Evolutionary conservation across 805 yeast species (phyloP).

Genomic region (Peterozyma toletana): DNA sequence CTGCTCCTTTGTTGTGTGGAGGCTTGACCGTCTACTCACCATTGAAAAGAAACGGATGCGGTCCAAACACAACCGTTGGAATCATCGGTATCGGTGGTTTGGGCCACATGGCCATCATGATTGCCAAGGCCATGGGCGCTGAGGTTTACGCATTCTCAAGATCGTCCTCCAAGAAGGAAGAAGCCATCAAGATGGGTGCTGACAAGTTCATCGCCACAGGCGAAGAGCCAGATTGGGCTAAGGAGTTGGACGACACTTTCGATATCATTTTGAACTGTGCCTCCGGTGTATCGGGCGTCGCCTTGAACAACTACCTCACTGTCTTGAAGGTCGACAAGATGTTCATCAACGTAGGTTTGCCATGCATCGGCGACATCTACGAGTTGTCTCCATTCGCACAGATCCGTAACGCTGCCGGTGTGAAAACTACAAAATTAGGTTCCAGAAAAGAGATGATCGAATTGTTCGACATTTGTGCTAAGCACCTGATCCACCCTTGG

Average conservation of each 20-base stretch:
- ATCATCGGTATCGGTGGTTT: conserved; percentile 52
- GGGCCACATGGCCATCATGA: conserved; percentile 48
- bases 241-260: conserved; percentile 23
- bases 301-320: conserved; percentile 16
- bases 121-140: conserved; percentile 56
- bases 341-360: conserved; percentile 31
- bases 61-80: conserved; percentile 44
- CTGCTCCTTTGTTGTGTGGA: conserved; percentile 52
- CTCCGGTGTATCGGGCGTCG: conserved; percentile 26
- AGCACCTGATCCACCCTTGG: conserved; percentile 41
- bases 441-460: conserved; percentile 36
- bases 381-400: conserved; percentile 27
- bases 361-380: conserved; percentile 21
- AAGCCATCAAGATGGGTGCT: conserved; percentile 45
- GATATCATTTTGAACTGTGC: conserved; percentile 47
- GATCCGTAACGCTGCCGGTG: conserved; percentile 17
- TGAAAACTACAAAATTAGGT: conserved; percentile 32
- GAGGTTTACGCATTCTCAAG: conserved; percentile 53
- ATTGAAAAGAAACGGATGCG: conserved; percentile 30
- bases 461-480: conserved; percentile 41
- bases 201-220: conserved; percentile 46
- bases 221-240: conserved; percentile 36
- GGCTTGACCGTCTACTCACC: conserved; percentile 51
- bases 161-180: conserved; percentile 37
- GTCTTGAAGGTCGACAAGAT: conserved; percentile 21